Base-by-base conservation (phyloP, 805 yeast genomes). In the Metschnikowia santaceciliae region DNA sequence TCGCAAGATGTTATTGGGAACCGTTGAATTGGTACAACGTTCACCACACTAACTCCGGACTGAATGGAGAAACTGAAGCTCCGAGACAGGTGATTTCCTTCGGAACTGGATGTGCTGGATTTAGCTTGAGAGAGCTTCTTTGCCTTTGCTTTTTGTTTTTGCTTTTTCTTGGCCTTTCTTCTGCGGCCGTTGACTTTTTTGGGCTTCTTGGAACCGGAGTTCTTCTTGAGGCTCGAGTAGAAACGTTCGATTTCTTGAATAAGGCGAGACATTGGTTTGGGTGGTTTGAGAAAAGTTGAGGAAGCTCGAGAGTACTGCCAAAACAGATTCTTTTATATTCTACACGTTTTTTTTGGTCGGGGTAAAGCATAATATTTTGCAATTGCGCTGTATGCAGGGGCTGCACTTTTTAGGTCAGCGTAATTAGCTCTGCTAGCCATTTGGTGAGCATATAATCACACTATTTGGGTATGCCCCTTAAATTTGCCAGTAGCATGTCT, bases 171-270 rank as follows among this genome's bases (percentile, higher is more conserved):
- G 19, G 38, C 38, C 7, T 14, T 17, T 35, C 10, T 35, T 35
- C 35, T 35, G 38, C 19, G 19, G 38, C 13, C 38, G 19, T 40
- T 26, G 15, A 13, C 13, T 2, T 22, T 22, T 22, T 40, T 40
- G 32, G 32, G 6, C n/a, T 5, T 40, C 20, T 40, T 40, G 34
- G 43, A 39, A 4, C 32, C 20, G 11, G 43, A 40, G 34, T 17
- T 40, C 43, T 40, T 26, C 17, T 33, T 33, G 46, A 42, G 13
- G 32, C 4, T 32, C n/a, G 26, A 5, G 45, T 19, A 42, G 26
- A 42, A n/a, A 14, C 38, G 37, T 37, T 20, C 46, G 37, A 42
- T n/a, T 42, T 42, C 46, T n/a, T 22, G 46, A 7, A 42, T 14
- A n/a, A 42, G 8, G 15, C 19, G 19, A 8, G 37, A 34, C 46